Percentiles rank a stretch among this genome's conserved stretches.
phyloP scores from a whole-genome alignment of 2,329 filamentous ascomycete genomes.

The Mycosphaerella sp. region DNA sequence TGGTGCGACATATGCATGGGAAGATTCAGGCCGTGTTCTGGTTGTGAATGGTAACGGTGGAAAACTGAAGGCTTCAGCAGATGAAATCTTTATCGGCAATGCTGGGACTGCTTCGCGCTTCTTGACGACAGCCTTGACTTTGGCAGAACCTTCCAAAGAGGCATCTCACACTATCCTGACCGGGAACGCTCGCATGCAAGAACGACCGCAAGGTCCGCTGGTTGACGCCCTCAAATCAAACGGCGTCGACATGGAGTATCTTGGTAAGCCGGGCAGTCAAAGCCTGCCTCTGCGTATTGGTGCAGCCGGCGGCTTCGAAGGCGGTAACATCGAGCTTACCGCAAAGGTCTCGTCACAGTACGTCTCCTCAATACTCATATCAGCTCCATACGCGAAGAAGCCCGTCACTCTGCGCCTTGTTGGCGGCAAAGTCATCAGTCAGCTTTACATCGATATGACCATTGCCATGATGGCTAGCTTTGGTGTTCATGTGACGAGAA shows the following conservation, averaged over 20 bases:
- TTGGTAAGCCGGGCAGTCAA: conserved; percentile 73
- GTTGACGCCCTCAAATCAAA: conserved; percentile 85
- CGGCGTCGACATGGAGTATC: conserved; percentile 78
- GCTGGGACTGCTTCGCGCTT: conserved; percentile 95
- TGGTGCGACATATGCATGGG: conserved; percentile 86
- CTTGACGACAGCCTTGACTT: conserved; percentile 80
- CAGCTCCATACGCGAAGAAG: conserved; percentile 90
- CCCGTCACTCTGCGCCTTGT: conserved; percentile 85
- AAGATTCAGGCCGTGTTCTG: conserved; percentile 86
- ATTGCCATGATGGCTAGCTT: conserved; percentile 96
- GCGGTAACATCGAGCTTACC: conserved; percentile 82
- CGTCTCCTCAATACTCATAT: conserved; percentile 94
- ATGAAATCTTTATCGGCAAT: conserved; percentile 87
- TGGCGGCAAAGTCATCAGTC: conserved; percentile 95
- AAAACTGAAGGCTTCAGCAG: conserved; percentile 65
- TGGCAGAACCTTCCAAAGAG: conserved; percentile 61
- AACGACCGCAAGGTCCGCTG: conserved; percentile 84
- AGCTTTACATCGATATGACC: conserved; percentile 80
- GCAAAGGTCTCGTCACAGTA: conserved; percentile 99
- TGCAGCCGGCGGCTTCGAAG: conserved; percentile 74
- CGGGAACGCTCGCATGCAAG: conserved; percentile 93
- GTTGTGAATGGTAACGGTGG: conserved; percentile 90
- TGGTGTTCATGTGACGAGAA: conserved; percentile 72
- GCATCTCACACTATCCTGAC: conserved; percentile 72
- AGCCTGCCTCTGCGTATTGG: conserved; percentile 79